Evolutionary conservation across 306 rosid genomes (phyloP), one percentile per base, ranked within the genome.

Genomic region (Pterocarpus santalinus): DNA sequence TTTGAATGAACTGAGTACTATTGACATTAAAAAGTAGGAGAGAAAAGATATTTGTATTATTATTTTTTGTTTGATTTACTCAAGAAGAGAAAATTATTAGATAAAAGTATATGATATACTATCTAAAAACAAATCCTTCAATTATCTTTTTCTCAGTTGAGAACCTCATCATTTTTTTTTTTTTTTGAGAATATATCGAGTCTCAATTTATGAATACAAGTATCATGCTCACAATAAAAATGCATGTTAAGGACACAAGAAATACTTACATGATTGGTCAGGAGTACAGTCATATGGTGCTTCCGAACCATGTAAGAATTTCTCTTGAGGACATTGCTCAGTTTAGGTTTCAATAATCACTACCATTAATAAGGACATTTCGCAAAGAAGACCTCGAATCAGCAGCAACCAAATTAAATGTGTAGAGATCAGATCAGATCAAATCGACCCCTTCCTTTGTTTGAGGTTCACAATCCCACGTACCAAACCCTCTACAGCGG

Each of bases 381-480:
- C 75, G 69, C 2, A 65, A 43, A 53, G 33, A 55, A 73, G 53
- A 63, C 5, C 36, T 14, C 72, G 78, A 62, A 78, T 80, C 64
- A 49, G 69, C 69, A 41, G 51, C 69, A 57, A 56, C 69, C 41
- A 36, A 64, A 65, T 16, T 36, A 65, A 65, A 41, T 35, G 13
- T 55, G 49, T 22, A 22, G 28, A 22, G 28, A 22, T 22, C 28
- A 22, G 28, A 22, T 22, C 64, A 49, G 10, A 73, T 73, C 53
- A 22, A 36, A 39, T 55, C 53, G 11, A 39, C 13, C 32, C 65
- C 55, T 73, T 73, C 62, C 77, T 72, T 60, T 36, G 33, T 66
- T 39, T 71, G 44, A 34, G 64, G 38, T 22, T 73, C 67, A 56
- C 7, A 58, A 56, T 73, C 68, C 10, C 57, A 73, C 56, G 58